A percentile compares a stretch with the other conserved stretches of the same genome.
Evolutionary conservation across 768 basidiomycete genomes (phyloP).

Genomic region (Tulasnella sp.): DNA sequence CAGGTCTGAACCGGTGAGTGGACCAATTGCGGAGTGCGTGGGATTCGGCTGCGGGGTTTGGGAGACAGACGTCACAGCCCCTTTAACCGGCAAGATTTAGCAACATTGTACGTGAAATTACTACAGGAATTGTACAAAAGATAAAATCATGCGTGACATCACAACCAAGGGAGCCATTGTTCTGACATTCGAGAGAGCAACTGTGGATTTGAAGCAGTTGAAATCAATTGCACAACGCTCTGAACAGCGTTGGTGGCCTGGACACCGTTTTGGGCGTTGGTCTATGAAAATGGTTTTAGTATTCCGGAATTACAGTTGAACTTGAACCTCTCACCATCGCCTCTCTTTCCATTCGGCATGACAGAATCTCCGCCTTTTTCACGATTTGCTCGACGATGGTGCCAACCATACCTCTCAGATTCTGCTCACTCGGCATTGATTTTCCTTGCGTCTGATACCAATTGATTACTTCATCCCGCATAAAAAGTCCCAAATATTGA

Average conservation of each 20-base stretch:
- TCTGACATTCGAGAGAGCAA: conserved; percentile 79
- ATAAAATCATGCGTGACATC: conserved; percentile 15
- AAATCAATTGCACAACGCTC: conserved; percentile 70
- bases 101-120: background rate
- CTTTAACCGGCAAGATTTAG: too few species aligned
- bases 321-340: conserved; percentile 35
- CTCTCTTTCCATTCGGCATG: conserved; percentile 77
- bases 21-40: too few species aligned
- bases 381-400: conserved; percentile 56
- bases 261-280: conserved; percentile 1
- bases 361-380: conserved; percentile 68
- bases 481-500: conserved; percentile 79
- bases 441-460: conserved; percentile 51
- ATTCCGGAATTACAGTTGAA: background rate
- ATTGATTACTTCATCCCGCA: conserved; percentile 79
- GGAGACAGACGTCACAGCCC: too few species aligned
- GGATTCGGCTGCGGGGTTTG: too few species aligned
- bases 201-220: conserved; percentile 72
- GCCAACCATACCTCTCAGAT: conserved; percentile 43
- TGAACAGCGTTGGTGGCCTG: conserved; percentile 39
- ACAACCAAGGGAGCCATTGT: conserved; percentile 79
- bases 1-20: too few species aligned
- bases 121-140: conserved; percentile 6
- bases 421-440: conserved; percentile 42
- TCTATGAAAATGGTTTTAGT: background rate